phyloP scores from a whole-genome alignment of 306 rosid species.

The Chamaecrista fasciculata region DNA sequence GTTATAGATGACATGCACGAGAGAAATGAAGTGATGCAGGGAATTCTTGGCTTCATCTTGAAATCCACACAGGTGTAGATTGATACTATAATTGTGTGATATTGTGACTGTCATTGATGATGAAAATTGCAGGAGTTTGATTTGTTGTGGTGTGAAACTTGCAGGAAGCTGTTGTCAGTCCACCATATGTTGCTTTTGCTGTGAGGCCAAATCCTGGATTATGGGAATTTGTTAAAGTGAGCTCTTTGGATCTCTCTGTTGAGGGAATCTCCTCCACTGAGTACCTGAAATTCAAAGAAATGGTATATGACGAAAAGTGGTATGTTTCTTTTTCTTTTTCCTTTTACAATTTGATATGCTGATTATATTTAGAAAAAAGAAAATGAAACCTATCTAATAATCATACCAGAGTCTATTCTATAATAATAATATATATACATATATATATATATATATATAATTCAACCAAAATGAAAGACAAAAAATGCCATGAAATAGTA shows the following conservation, averaged over 20 bases:
- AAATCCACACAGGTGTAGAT: slow-evolving; percentile 58
- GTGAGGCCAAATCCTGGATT: slow-evolving; percentile 71
- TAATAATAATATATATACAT: too few relatives aligned
- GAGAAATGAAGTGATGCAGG: slow-evolving; percentile 56
- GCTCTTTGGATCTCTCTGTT: slow-evolving; percentile 55
- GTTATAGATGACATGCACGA: slow-evolving; percentile 51
- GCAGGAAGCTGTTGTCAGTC: slow-evolving; percentile 71
- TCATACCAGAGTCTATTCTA: not conserved
- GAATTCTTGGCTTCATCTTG: slow-evolving; percentile 59
- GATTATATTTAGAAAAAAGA: not conserved
- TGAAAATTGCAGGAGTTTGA: not conserved
- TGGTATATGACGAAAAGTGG: slow-evolving; percentile 59
- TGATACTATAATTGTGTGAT: not conserved
- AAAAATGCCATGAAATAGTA: not conserved
- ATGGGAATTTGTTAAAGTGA: slow-evolving; percentile 73
- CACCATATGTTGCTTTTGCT: slow-evolving; percentile 72
- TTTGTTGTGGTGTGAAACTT: slow-evolving; percentile 8
- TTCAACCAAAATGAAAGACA: not conserved
- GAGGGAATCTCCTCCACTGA: slow-evolving; percentile 55
- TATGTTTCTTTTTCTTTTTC: slow-evolving; percentile 1
- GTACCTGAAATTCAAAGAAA: slow-evolving; percentile 63
- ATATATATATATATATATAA: not conserved
- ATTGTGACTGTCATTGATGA: not conserved
- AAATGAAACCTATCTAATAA: not conserved
- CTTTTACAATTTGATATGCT: not conserved